Evolutionary conservation across 805 yeast genomes (phyloP), one percentile per base, ranked within the genome.

Genomic region (Metschnikowia corniflorae): DNA sequence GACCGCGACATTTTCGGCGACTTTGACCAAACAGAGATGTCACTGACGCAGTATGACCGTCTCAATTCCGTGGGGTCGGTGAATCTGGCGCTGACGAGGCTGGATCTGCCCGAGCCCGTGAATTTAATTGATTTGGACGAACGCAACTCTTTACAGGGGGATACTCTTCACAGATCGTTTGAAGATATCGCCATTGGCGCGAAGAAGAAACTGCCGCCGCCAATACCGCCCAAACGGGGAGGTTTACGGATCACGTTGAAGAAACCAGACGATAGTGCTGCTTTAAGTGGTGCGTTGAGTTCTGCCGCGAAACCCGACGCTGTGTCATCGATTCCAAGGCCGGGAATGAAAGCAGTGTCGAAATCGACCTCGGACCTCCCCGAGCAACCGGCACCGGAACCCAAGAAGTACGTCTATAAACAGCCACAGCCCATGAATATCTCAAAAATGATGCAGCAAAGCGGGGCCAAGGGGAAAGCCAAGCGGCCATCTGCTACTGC

Each of bases 121-220:
- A 77, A 78, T 40, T 68, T 87, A 49, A 83, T 88, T 43, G 95
- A 87, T 54, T 78, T 87, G 49, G 94, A 76, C 53, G 48, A 46
- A 16, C 33, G 39, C 16, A 86, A 78, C 46, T 79, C 70, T 4
- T 15, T 18, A 3, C 20, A 28, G 12, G 26, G 9, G 6, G 22
- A 32, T 8, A 31, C 26, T 18, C 17, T 43, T 29, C 44, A 38
- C 38, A 44, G 43, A 10, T 48, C 54, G 12, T 35, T 55, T 42
- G 61, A 58, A 27, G 61, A 54, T 29, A 43, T 54, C 16, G 35
- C 52, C 6, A 27, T 57, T 3, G 31, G 16, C 16, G 24, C 37
- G 15, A 42, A 36, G 27, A 39, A 26, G 30, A 31, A 37, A 22
- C 26, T 35, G 16, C 49, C 48, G 12, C 46, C 54, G n/a, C 55